These are phyloP conservation scores for Fusarium sp. DNA, from an alignment of 2,329 filamentous ascomycete species.

Conservation along the genomic window DNA sequence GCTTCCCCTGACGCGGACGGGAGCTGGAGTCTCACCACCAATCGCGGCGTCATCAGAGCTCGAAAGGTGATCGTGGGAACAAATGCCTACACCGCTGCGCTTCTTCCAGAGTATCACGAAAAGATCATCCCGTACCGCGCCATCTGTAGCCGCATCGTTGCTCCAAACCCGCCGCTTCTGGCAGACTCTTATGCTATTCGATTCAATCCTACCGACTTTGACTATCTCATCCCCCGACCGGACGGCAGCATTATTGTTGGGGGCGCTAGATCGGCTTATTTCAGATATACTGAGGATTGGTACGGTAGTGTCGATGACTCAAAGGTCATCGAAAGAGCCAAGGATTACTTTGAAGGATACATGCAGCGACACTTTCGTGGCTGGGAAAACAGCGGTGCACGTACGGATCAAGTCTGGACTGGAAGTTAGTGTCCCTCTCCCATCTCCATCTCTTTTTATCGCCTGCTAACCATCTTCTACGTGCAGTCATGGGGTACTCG, in stretches of 20 bases:
- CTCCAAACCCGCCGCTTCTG: constrained; percentile 29
- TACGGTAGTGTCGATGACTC: constrained; percentile 57
- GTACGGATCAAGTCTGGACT: neutral
- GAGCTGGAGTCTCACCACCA: constrained; percentile 9
- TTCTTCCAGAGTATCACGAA: constrained; percentile 55
- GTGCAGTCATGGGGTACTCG: neutral
- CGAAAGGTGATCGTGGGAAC: neutral
- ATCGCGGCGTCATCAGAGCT: constrained; percentile 55
- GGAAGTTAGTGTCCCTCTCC: neutral
- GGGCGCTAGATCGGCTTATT: constrained; percentile 46
- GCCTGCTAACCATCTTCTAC: neutral
- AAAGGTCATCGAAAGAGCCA: constrained; percentile 53
- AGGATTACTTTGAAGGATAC: constrained; percentile 57
- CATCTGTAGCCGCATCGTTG: constrained; percentile 46
- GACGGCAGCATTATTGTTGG: constrained; percentile 52
- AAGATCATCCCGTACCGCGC: constrained; percentile 68
- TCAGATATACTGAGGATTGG: constrained; percentile 53
- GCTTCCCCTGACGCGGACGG: neutral
- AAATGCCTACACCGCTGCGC: neutral
- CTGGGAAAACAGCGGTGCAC: constrained; percentile 55
- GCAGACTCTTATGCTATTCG: constrained; percentile 37
- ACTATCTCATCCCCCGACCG: constrained; percentile 55
- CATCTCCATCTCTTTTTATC: accelerated
- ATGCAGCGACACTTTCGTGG: constrained; percentile 59
- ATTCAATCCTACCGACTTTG: constrained; percentile 45